phyloP scores from a whole-genome alignment of 805 yeast species.

The Metschnikowia cubensis region DNA sequence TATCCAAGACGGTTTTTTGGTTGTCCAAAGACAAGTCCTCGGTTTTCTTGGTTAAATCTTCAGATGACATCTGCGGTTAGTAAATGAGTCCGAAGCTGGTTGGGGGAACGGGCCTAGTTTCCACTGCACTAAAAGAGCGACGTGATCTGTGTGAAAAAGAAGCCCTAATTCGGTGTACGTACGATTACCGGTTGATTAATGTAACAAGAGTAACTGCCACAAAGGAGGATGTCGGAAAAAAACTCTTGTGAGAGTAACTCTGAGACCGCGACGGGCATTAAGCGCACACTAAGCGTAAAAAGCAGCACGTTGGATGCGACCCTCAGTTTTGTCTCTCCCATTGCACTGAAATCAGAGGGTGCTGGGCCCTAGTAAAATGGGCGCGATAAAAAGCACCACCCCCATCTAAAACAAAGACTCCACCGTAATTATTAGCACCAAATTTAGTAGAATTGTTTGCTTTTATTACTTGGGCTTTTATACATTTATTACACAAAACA shows the following conservation, averaged over 20 bases:
- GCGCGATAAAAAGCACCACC: too few species aligned
- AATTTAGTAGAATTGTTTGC: too few species aligned
- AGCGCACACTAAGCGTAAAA: slow-evolving; percentile 12
- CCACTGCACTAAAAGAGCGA: too few species aligned
- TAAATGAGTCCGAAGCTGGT: background rate
- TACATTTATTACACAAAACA: too few species aligned
- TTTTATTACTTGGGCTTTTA: too few species aligned
- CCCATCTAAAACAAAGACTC: too few species aligned
- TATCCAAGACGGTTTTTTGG: slow-evolving; percentile 51
- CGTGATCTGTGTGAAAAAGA: too few species aligned
- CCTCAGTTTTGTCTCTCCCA: too few species aligned
- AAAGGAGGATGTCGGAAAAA: slow-evolving; percentile 22
- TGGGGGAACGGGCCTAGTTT: too few species aligned
- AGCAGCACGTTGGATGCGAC: slow-evolving; percentile 7
- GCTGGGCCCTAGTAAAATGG: too few species aligned
- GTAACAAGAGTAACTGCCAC: slow-evolving; percentile 8
- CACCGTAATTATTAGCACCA: too few species aligned
- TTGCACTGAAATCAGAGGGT: too few species aligned
- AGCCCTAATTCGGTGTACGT: slow-evolving; percentile 4
- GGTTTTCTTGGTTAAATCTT: slow-evolving; percentile 42
- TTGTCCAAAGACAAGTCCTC: slow-evolving; percentile 41
- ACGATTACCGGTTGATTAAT: slow-evolving; percentile 11
- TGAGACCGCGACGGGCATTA: slow-evolving; percentile 10
- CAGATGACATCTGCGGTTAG: slow-evolving; percentile 34
- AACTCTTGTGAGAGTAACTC: slow-evolving; percentile 22